These are phyloP conservation scores for Termitomyces bulborhizus DNA, from an alignment of 768 basidiomycete genomes.

Conservation along the genomic window DNA sequence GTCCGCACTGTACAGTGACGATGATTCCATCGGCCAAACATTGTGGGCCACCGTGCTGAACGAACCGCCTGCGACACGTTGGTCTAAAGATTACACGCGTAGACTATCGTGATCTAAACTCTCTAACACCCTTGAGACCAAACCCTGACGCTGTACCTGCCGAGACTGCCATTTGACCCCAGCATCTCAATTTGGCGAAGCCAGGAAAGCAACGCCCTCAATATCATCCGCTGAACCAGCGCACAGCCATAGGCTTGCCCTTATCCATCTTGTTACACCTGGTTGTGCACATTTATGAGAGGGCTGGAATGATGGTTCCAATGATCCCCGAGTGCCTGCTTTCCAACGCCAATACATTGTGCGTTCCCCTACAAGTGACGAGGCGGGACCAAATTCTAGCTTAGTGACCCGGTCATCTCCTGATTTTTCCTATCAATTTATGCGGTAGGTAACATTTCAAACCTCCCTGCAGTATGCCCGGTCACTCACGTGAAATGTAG, in stretches of 20 bases:
- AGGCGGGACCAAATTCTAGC: conserved; percentile 17
- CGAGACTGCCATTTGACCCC: neutral
- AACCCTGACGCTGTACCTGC: neutral
- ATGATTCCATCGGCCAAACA: neutral
- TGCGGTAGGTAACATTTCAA: conserved; percentile 12
- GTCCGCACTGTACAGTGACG: conserved; percentile 1
- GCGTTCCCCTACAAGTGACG: neutral
- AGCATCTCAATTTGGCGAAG: neutral
- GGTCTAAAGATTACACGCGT: conserved; percentile 7
- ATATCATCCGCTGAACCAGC: neutral
- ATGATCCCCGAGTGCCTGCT: conserved; percentile 20
- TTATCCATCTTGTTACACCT: conserved; percentile 32
- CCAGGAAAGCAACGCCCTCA: neutral
- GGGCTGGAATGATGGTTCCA: conserved; percentile 27
- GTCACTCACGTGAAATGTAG: conserved; percentile 16
- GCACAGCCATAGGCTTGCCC: conserved; percentile 1
- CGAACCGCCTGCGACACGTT: neutral
- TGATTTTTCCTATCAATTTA: conserved; percentile 44
- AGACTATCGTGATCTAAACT: conserved; percentile 2
- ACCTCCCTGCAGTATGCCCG: too few species aligned
- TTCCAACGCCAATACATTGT: conserved; percentile 22
- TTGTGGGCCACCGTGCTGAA: neutral
- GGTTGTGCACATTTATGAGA: conserved; percentile 38
- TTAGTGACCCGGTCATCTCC: conserved; percentile 43
- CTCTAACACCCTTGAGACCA: neutral